These are phyloP conservation scores for Coelastrella sp. DNA, from an alignment of 139 green algal genomes.

Conservation along the genomic window DNA sequence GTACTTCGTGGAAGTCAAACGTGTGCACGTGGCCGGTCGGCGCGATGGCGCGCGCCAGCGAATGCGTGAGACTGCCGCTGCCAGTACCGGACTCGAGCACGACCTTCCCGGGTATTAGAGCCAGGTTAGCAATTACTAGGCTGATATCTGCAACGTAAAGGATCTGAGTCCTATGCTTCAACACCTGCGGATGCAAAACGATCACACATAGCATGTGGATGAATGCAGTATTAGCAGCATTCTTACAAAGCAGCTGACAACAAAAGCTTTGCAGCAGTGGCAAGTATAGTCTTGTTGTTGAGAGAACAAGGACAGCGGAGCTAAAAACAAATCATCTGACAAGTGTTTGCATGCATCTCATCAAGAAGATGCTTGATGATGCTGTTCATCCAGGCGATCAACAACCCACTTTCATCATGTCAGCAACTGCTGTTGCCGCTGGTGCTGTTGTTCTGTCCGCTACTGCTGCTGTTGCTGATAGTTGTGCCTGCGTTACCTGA, in stretches of 20 bases:
- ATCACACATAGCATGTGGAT: neutral
- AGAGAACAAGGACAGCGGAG: too few relatives aligned
- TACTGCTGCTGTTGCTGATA: neutral
- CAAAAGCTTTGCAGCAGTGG: too few relatives aligned
- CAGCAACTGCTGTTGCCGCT: neutral
- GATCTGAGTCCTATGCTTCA: slow-evolving; percentile 81
- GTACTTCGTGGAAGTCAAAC: slow-evolving; percentile 94
- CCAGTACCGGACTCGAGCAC: slow-evolving; percentile 94
- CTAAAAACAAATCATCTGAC: too few relatives aligned
- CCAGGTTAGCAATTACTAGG: slow-evolving; percentile 81
- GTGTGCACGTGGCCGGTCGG: slow-evolving; percentile 90
- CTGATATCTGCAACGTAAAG: slow-evolving; percentile 91
- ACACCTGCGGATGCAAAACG: neutral
- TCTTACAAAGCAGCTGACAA: neutral
- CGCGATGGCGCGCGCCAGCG: slow-evolving; percentile 88
- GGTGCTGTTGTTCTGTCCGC: neutral
- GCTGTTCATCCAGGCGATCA: too few relatives aligned
- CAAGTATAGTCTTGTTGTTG: too few relatives aligned
- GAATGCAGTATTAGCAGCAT: neutral
- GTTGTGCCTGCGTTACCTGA: slow-evolving; percentile 7
- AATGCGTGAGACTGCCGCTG: slow-evolving; percentile 91
- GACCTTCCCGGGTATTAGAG: slow-evolving; percentile 84
- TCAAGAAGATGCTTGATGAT: too few relatives aligned
- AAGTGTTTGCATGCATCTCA: too few relatives aligned
- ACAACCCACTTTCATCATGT: too few relatives aligned